A percentile compares a stretch with the other conserved stretches of the same genome.
phyloP scores from a whole-genome alignment of 2,329 filamentous ascomycete genomes.

The Aspergillus texensis region DNA sequence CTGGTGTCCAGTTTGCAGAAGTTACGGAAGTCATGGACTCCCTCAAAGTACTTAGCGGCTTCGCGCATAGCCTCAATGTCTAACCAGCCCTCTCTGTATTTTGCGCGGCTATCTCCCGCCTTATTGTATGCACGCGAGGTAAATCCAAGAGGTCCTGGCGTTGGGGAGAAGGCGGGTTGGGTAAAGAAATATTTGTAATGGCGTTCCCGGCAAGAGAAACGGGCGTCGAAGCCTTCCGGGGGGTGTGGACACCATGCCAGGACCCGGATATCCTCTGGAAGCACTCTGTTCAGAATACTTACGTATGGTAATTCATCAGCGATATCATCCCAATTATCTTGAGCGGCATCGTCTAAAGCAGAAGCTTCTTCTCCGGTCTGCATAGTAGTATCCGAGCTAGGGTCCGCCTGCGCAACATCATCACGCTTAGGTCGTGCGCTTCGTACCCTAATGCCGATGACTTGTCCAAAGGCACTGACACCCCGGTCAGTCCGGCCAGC shows the following conservation, averaged over 20 bases:
- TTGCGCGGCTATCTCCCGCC: constrained; percentile 25
- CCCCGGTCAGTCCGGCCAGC: constrained; percentile 91
- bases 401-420: constrained; percentile 3
- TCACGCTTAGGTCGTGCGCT: constrained; percentile 68
- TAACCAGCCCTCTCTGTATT: constrained; percentile 71
- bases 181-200: constrained; percentile 98
- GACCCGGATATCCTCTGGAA: constrained; percentile 86
- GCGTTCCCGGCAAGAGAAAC: constrained; percentile 88
- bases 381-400: constrained; percentile 16
- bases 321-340: constrained; percentile 63
- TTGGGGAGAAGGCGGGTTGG: constrained; percentile 79
- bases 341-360: constrained; percentile 35
- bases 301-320: constrained; percentile 83
- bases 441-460: constrained; percentile 79
- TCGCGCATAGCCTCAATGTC: constrained; percentile 84
- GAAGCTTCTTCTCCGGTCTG: constrained; percentile 18
- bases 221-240: constrained; percentile 79
- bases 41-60: constrained; percentile 78
- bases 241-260: constrained; percentile 90
- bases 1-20: constrained; percentile 90
- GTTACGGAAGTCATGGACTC: constrained; percentile 91
- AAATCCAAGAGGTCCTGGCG: constrained; percentile 58
- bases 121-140: constrained; percentile 32
- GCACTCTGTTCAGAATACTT: constrained; percentile 78
- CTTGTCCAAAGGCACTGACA: constrained; percentile 96